These are phyloP conservation scores for Fusarium staphyleae DNA, from an alignment of 2,329 filamentous ascomycete species.

Conservation along the genomic window DNA sequence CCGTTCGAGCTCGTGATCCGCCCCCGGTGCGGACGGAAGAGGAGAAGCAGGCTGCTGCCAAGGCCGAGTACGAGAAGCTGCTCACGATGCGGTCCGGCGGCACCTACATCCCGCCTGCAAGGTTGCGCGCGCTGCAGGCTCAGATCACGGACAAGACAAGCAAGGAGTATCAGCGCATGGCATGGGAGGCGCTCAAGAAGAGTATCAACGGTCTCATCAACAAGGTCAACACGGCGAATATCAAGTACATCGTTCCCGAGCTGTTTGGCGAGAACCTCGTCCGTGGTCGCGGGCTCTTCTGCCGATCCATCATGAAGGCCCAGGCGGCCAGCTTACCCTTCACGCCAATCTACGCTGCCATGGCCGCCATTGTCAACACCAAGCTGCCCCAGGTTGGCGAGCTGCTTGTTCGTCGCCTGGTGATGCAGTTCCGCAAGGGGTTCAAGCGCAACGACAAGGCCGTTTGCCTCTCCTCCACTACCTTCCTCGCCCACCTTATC, in stretches of 20 bases:
- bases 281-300: slow-evolving; percentile 89
- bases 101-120: slow-evolving; percentile 93
- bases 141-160: slow-evolving; percentile 96
- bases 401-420: slow-evolving; percentile 81
- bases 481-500: slow-evolving; percentile 92
- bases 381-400: slow-evolving; percentile 96
- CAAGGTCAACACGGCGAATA: slow-evolving; percentile 98
- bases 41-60: slow-evolving; percentile 85
- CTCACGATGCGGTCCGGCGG: slow-evolving; percentile 92
- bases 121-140: slow-evolving; percentile 88
- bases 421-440: slow-evolving; percentile 93
- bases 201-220: slow-evolving; percentile 99
- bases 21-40: slow-evolving; percentile 68
- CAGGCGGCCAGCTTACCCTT: slow-evolving; percentile 96
- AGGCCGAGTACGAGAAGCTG: slow-evolving; percentile 93
- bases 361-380: slow-evolving; percentile 96
- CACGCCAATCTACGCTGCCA: slow-evolving; percentile 93
- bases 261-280: slow-evolving; percentile 94
- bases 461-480: slow-evolving; percentile 90
- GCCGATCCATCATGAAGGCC: slow-evolving; percentile 97
- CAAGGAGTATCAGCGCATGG: slow-evolving; percentile 98
- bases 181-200: slow-evolving; percentile 98
- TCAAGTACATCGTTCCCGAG: slow-evolving; percentile 96
- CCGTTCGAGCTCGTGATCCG: slow-evolving; percentile 45
- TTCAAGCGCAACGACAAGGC: slow-evolving; percentile 97